Evolutionary conservation across 208 protist genomes (phyloP).

Genomic region (Novymonas esmeraldas): DNA sequence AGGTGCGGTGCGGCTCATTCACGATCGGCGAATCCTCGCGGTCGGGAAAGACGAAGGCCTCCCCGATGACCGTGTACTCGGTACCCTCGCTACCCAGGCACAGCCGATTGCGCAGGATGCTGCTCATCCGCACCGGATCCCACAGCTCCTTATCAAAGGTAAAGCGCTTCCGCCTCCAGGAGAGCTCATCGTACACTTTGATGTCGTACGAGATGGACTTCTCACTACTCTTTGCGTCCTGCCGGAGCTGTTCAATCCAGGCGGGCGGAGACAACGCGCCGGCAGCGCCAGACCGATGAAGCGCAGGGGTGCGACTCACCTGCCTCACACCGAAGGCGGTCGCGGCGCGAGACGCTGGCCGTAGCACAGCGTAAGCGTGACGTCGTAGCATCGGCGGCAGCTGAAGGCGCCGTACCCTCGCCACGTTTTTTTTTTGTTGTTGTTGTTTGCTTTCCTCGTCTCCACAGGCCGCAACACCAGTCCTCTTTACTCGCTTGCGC

Average conservation of each 20-base stretch:
- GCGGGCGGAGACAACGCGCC: slow-evolving; percentile 25
- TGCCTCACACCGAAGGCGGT: no score
- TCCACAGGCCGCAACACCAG: no score
- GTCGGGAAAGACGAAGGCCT: slow-evolving; percentile 91
- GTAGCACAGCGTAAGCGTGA: background rate
- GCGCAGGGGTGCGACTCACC: no score
- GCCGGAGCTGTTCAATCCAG: slow-evolving; percentile 76
- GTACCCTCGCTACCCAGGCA: slow-evolving; percentile 80
- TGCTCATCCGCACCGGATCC: slow-evolving; percentile 83
- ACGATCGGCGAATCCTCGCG: slow-evolving; percentile 89
- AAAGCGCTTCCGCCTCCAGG: slow-evolving; percentile 77
- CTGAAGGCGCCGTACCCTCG: background rate
- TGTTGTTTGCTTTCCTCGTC: background rate
- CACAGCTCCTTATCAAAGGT: slow-evolving; percentile 85
- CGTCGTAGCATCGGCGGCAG: slow-evolving; percentile 21
- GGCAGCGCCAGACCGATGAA: background rate
- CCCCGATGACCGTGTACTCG: slow-evolving; percentile 93
- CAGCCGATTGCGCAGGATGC: slow-evolving; percentile 70
- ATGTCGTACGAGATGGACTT: slow-evolving; percentile 87
- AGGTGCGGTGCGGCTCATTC: slow-evolving; percentile 82
- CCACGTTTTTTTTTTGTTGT: background rate
- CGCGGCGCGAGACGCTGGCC: background rate
- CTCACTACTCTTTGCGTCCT: slow-evolving; percentile 71
- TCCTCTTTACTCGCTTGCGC: no score
- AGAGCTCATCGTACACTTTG: slow-evolving; percentile 88